Evolutionary conservation across 306 rosid species (phyloP).

Genomic region (Trifolium subterraneum): DNA sequence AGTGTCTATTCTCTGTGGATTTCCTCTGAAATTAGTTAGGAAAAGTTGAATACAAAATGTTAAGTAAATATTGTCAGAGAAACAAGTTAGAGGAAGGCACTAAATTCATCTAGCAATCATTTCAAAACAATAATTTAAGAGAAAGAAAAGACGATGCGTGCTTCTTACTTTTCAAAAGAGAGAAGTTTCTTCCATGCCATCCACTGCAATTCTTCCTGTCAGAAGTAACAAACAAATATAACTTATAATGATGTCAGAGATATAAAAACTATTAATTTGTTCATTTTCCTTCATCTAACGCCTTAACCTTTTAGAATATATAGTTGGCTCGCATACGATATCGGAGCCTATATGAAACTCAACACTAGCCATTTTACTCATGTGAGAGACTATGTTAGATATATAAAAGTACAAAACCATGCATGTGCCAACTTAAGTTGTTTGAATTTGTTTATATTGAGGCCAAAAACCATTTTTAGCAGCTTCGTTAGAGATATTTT

Average conservation of each 20-base stretch:
- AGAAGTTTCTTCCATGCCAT: slow-evolving; percentile 81
- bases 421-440: not conserved
- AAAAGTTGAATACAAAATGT: slow-evolving; percentile 22
- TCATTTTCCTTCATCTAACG: not conserved
- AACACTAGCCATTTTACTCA: not conserved
- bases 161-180: slow-evolving; percentile 89
- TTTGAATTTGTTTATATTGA: not conserved
- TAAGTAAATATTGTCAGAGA: slow-evolving; percentile 13
- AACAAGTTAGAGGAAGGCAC: slow-evolving; percentile 24
- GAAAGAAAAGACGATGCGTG: not conserved
- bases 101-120: slow-evolving; percentile 29
- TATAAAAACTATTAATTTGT: not conserved
- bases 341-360: slow-evolving; percentile 4
- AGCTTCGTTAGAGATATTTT: not conserved
- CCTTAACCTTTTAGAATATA: slow-evolving; percentile 12
- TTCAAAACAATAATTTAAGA: slow-evolving; percentile 20
- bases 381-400: not conserved
- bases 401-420: slow-evolving; percentile 5
- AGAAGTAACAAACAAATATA: slow-evolving; percentile 33
- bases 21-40: slow-evolving; percentile 70
- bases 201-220: slow-evolving; percentile 97
- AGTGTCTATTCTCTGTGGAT: slow-evolving; percentile 95
- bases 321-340: not conserved
- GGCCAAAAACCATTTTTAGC: not conserved
- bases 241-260: slow-evolving; percentile 16